phyloP scores from a whole-genome alignment of 441 rosid genomes.

The Theobroma grandiflorum region DNA sequence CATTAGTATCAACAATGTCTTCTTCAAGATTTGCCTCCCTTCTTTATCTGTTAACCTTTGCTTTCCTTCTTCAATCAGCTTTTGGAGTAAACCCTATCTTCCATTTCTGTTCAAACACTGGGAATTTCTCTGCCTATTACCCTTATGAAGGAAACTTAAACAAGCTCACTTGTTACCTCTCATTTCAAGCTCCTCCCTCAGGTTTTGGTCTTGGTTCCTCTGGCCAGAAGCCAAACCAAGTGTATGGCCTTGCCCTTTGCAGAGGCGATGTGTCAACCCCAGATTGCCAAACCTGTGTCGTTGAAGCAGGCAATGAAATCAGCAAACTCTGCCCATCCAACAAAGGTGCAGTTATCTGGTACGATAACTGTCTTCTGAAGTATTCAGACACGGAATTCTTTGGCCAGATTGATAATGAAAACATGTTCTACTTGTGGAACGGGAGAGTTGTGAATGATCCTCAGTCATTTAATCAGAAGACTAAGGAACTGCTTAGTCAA shows the following conservation, averaged over 20 bases:
- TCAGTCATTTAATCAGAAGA: conserved; percentile 29
- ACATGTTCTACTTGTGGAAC: conserved; percentile 65
- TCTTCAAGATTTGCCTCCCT: conserved; percentile 16
- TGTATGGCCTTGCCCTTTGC: conserved; percentile 61
- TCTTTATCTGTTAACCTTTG: conserved; percentile 24
- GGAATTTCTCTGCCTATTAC: conserved; percentile 52
- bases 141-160: conserved; percentile 57
- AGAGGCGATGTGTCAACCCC: conserved; percentile 68
- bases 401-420: conserved; percentile 55
- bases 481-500: conserved; percentile 49
- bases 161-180: conserved; percentile 45
- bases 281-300: conserved; percentile 62
- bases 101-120: conserved; percentile 64
- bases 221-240: conserved; percentile 30
- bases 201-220: conserved; percentile 40
- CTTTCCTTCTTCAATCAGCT: conserved; percentile 34
- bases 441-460: conserved; percentile 39
- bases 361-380: conserved; percentile 69
- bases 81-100: conserved; percentile 42
- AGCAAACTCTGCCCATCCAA: conserved; percentile 52
- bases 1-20: conserved; percentile 25
- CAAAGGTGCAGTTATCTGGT: conserved; percentile 79
- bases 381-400: conserved; percentile 60
- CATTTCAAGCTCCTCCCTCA: conserved; percentile 48
- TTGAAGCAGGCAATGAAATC: conserved; percentile 55